Base-by-base conservation (phyloP, 371 early-diverging fungal species). In the Umbelopsis sp. region DNA sequence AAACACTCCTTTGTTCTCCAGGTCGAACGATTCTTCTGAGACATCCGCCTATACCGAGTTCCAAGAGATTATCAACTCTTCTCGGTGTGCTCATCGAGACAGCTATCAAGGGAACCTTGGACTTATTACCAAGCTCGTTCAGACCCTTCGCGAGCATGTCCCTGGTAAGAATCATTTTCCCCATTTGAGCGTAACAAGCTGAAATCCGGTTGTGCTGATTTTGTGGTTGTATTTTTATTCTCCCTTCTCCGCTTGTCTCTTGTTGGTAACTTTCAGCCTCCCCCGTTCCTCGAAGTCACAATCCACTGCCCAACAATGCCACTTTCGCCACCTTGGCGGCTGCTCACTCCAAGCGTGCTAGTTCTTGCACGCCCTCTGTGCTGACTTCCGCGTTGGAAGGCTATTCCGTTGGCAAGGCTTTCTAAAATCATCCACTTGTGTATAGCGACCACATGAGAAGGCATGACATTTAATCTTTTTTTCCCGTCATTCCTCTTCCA, bases 271-370 rank as follows among this genome's bases (percentile, higher is more conserved):
- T 57, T 6, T 35, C 57, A 57, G 57, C 57, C 35, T 57, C 57
- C 5, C 57, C 57, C 14, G 57, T 57, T 14, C 57, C 57, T 35
- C 22, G 57, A 57, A 57, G 57, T 35, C 57, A 57, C 35, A 57
- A 57, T n/a, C 57, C 57, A 35, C 57, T 57, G n/a, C 57, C 57
- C n/a, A 57, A 57, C n/a, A 57, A 57, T 57, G 57, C 57, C 37
- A 57, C 57, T 32, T 57, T 57, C 18, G 35, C 35, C 35, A 57
- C 57, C 18, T 35, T 57, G 35, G 1, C 52, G 25, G 22, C 29
- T 57, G 35, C 35, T 16, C 48, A 48, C 48, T 10, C 48, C 18
- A 57, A 57, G 57, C 57, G 57, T 57, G 57, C 57, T 57, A 57
- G 57, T 18, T 57, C 57, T 16, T 57, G 57, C 57, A 57, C 57